Conservation (phyloP, 164 flowering plant genomes). For the Tetrastigma voinierianum region DNA sequence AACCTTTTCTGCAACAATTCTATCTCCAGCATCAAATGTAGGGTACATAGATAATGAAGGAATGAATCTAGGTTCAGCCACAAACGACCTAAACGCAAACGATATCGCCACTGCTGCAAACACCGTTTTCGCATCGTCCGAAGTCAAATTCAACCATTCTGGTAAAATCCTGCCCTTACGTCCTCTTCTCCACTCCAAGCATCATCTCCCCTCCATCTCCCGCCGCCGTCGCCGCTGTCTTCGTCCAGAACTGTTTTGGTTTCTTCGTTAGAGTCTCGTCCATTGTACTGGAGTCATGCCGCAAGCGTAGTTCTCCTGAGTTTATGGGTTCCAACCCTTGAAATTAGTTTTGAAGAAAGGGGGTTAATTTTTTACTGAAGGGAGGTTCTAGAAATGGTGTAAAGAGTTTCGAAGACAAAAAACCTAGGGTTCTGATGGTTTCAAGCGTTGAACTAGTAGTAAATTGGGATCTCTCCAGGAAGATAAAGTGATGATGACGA, state of each 20-base stretch:
- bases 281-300: slow-evolving; percentile 37
- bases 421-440: slow-evolving; percentile 20
- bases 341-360: slow-evolving; percentile 16
- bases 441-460: slow-evolving; percentile 6
- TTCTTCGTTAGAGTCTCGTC: slow-evolving; percentile 49
- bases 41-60: slow-evolving; percentile 99
- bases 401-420: slow-evolving; percentile 13
- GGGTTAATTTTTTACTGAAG: slow-evolving; percentile 11
- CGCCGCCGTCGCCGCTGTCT: slow-evolving; percentile 54
- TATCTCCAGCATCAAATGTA: slow-evolving; percentile 93
- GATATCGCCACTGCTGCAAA: slow-evolving; percentile 78
- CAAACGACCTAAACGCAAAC: slow-evolving; percentile 76
- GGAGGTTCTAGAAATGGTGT: slow-evolving; percentile 13
- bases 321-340: slow-evolving; percentile 14
- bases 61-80: slow-evolving; percentile 94
- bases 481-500: slow-evolving; percentile 7
- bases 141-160: slow-evolving; percentile 70
- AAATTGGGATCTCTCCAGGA: slow-evolving; percentile 24
- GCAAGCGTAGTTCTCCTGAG: slow-evolving; percentile 13
- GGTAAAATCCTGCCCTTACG: slow-evolving; percentile 40
- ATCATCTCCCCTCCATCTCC: slow-evolving; percentile 41
- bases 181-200: slow-evolving; percentile 29
- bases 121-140: slow-evolving; percentile 85
- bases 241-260: slow-evolving; percentile 36
- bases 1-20: slow-evolving; percentile 97